Conservation (phyloP, 352 stramenopile genomes). For the Phytopythium boreale region DNA sequence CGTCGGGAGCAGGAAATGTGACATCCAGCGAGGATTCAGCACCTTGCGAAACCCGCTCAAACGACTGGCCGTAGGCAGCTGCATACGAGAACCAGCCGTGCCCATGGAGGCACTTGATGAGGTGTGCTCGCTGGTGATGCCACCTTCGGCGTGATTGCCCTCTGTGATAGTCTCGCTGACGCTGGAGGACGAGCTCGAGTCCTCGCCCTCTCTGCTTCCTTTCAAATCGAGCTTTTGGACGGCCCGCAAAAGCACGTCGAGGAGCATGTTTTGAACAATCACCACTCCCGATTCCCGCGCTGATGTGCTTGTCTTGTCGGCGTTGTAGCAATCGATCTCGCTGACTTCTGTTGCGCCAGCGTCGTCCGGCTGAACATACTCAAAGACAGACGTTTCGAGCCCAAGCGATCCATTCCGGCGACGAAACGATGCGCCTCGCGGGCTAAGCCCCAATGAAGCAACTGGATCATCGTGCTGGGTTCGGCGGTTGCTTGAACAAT, state of each 20-base stretch:
- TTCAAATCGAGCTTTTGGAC: constrained; percentile 77
- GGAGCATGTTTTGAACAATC: constrained; percentile 53
- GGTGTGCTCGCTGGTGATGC: background rate
- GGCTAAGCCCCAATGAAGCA: constrained; percentile 39
- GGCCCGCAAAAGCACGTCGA: constrained; percentile 62
- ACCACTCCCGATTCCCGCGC: constrained; percentile 20
- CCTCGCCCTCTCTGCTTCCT: constrained; percentile 46
- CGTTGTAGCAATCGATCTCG: background rate
- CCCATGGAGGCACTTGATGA: background rate
- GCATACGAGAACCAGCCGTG: constrained; percentile 29
- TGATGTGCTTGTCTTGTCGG: background rate
- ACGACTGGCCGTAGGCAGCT: constrained; percentile 36
- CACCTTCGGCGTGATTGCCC: background rate
- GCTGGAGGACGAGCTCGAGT: constrained; percentile 13
- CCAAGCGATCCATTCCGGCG: constrained; percentile 5
- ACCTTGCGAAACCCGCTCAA: constrained; percentile 61
- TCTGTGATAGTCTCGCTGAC: background rate
- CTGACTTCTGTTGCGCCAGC: background rate
- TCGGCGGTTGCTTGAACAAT: background rate
- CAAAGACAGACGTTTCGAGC: background rate
- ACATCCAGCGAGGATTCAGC: constrained; percentile 58
- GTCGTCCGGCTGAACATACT: background rate
- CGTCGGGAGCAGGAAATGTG: constrained; percentile 57
- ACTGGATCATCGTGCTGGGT: background rate
- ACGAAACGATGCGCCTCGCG: constrained; percentile 22